phyloP scores from a whole-genome alignment of 805 yeast genomes.

The Candida orba region DNA sequence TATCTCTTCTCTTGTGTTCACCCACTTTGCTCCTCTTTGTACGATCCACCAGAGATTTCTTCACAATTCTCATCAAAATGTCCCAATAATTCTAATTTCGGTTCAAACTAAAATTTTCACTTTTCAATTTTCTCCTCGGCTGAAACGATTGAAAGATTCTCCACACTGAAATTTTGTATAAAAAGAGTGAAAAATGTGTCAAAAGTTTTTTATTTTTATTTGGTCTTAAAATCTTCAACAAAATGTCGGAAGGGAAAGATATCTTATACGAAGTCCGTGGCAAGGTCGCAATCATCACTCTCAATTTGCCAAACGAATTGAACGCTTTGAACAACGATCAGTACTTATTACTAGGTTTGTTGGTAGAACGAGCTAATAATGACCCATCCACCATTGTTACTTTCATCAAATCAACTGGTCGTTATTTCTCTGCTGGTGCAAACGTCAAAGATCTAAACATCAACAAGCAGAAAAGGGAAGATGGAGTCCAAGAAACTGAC shows the following conservation, averaged over 20 bases:
- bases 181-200: too few species aligned
- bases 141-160: too few species aligned
- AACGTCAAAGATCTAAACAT: slow-evolving; percentile 38
- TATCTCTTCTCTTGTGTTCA: too few species aligned
- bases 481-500: slow-evolving; percentile 22
- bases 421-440: slow-evolving; percentile 82
- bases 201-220: too few species aligned
- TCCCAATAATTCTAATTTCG: too few species aligned
- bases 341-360: slow-evolving; percentile 51
- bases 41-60: too few species aligned
- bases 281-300: slow-evolving; percentile 52
- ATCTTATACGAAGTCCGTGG: slow-evolving; percentile 30
- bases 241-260: slow-evolving; percentile 17
- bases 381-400: slow-evolving; percentile 60
- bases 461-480: slow-evolving; percentile 5
- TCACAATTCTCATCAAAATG: too few species aligned
- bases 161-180: too few species aligned
- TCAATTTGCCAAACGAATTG: slow-evolving; percentile 51
- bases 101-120: too few species aligned
- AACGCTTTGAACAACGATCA: slow-evolving; percentile 66
- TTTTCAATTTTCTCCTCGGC: too few species aligned
- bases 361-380: slow-evolving; percentile 53
- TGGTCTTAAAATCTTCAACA: too few species aligned
- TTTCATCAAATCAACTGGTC: slow-evolving; percentile 61
- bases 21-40: too few species aligned